Evolutionary conservation across 352 stramenopile genomes (phyloP).

Genomic region (Pythium chondricola): DNA sequence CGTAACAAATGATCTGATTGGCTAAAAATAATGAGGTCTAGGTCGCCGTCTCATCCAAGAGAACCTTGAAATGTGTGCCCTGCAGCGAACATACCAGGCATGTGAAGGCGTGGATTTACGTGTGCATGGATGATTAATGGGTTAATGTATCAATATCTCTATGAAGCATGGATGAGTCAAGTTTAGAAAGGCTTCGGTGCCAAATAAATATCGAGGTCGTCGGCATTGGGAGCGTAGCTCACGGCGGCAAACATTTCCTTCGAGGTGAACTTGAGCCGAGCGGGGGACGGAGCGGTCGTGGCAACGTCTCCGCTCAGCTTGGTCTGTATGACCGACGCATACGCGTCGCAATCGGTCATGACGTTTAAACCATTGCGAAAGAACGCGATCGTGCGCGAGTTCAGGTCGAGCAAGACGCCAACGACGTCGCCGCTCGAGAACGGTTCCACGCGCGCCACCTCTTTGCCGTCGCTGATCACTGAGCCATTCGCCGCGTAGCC

Average conservation of each 20-base stretch:
- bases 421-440: constrained; percentile 34
- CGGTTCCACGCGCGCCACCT: constrained; percentile 23
- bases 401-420: constrained; percentile 42
- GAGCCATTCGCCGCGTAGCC: constrained; percentile 30
- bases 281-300: not conserved
- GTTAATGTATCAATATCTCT: too few relatives aligned
- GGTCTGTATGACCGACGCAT: too few relatives aligned
- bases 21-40: constrained; percentile 13
- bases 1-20: constrained; percentile 8
- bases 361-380: constrained; percentile 38
- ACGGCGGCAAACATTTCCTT: constrained; percentile 30
- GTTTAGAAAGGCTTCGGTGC: constrained; percentile 5
- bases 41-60: too few relatives aligned
- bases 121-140: too few relatives aligned
- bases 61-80: too few relatives aligned
- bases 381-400: constrained; percentile 30
- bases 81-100: too few relatives aligned
- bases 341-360: not conserved
- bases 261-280: not conserved
- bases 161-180: too few relatives aligned
- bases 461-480: constrained; percentile 28
- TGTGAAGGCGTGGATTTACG: too few relatives aligned
- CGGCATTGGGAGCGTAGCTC: constrained; percentile 20
- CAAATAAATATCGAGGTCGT: constrained; percentile 30
- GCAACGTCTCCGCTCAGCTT: not conserved